Base-by-base conservation (phyloP, 2,329 filamentous ascomycete species). In the Alternaria incomplexa region DNA sequence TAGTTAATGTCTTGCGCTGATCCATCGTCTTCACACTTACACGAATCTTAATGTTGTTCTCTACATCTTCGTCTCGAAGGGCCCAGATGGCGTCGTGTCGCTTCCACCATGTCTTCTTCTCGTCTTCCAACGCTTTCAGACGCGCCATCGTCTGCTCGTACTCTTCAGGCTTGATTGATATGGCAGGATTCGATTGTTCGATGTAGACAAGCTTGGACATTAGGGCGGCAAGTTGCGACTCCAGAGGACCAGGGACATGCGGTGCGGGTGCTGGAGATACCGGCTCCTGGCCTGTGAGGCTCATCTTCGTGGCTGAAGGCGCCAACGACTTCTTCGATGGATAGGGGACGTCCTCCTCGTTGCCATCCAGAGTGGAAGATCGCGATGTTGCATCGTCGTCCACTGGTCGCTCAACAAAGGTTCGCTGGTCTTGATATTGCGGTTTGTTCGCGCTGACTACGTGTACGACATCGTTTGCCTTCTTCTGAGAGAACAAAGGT, bases 11-110 rank as follows among this genome's bases (percentile, higher is more conserved):
- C n/a, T 51, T 40, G 22, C 13, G 25, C n/a, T 15, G 11, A 8
- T 6, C 8, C 8, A 10, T 23, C 3, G 11, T 47, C n/a, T 26
- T 52, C 10, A 28, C 11, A 62, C 67, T 62, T 65, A 70, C 67
- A 5, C 80, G 78, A 45, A 82, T 76, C 69, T 79, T 81, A 67
- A 82, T 80, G 64, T 82, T 78, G 63, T 82, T 83, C 54, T 79
- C 75, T 2, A 82, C 77, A 48, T 83, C 81, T 63, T 81, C 79
- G 61, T 82, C 80, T 36, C 81, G 75, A 20, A 83, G 71, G 4
- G 76, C 75, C 66, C 77, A 81, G 51, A 82, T 75, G n/a, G 80
- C 78, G 66, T 80, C 77, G 56, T 83, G 78, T 23, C 79, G 72
- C 43, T 76, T 76, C 51, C 71, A 67, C 71, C 76, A 78, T 2